A percentile compares a stretch with the other conserved stretches of the same genome.
Evolutionary conservation across 2,329 filamentous ascomycete genomes (phyloP).

Genomic region (Talaromyces verruculosus): DNA sequence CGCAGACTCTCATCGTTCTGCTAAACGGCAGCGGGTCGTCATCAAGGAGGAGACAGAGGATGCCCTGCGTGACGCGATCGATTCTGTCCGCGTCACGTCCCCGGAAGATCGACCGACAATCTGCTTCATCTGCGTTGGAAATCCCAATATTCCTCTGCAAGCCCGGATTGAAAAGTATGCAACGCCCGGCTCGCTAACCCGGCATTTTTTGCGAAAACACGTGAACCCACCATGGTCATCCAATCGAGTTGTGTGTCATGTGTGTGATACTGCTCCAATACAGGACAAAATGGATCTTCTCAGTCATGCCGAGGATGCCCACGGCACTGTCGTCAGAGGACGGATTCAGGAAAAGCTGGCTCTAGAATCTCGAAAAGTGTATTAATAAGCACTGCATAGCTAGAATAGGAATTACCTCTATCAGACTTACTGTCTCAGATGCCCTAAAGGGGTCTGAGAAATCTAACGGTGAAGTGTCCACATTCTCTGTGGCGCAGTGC

Average conservation of each 20-base stretch:
- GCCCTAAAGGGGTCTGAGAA: no score
- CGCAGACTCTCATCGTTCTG: neutral
- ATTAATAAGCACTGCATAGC: no score
- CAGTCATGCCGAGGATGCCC: neutral
- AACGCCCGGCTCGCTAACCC: neutral
- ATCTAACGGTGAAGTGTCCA: no score
- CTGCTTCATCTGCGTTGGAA: neutral
- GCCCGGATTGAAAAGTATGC: neutral
- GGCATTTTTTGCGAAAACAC: neutral
- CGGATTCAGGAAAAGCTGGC: neutral
- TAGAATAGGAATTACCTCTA: no score
- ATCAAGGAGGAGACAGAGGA: neutral
- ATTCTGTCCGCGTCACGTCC: neutral
- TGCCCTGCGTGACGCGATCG: neutral
- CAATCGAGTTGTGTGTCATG: neutral
- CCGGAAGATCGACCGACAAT: neutral
- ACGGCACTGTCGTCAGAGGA: constrained; percentile 3
- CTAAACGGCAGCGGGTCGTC: neutral
- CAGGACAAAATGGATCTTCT: neutral
- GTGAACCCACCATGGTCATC: neutral
- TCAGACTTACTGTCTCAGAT: no score
- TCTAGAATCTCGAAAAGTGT: no score
- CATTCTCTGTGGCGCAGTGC: no score
- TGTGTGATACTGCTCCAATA: neutral
- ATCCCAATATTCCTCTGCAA: neutral